These are phyloP conservation scores for Salix exigua DNA, from an alignment of 345 rosid species.

Conservation along the genomic window DNA sequence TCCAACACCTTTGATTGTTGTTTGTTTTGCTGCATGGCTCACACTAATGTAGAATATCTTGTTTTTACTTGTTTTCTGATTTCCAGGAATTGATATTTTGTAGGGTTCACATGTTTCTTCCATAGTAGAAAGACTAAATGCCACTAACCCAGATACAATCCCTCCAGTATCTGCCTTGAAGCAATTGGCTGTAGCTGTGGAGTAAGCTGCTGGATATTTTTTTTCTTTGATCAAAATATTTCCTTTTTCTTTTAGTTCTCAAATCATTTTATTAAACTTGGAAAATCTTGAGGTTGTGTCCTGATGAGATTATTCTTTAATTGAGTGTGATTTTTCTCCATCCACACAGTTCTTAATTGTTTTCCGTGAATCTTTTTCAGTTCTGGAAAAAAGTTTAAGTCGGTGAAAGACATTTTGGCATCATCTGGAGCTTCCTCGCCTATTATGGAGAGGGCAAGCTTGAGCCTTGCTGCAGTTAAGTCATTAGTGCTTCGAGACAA, in stretches of 20 bases:
- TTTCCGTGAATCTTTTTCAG: constrained; percentile 33
- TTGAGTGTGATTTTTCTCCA: constrained; percentile 14
- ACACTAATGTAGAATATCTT: not conserved
- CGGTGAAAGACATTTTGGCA: constrained; percentile 72
- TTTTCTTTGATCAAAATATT: too few relatives aligned
- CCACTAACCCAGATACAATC: constrained; percentile 52
- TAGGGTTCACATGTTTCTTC: constrained; percentile 55
- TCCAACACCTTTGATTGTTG: not conserved
- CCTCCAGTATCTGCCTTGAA: constrained; percentile 66
- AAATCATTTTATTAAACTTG: not conserved
- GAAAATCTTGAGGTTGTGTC: not conserved
- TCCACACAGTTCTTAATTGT: constrained; percentile 7
- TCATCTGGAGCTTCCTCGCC: constrained; percentile 82
- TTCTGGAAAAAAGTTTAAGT: constrained; percentile 60
- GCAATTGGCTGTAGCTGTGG: constrained; percentile 73
- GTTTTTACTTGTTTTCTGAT: not conserved
- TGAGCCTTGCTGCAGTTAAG: constrained; percentile 84
- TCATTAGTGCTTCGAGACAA: constrained; percentile 89
- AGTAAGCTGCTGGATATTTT: constrained; percentile 54
- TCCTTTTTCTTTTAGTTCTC: not conserved
- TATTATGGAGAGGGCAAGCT: constrained; percentile 64
- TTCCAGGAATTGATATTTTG: constrained; percentile 8
- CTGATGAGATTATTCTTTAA: constrained; percentile 1
- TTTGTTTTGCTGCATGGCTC: not conserved
- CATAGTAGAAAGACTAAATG: constrained; percentile 49